Evolutionary conservation across 2,329 filamentous ascomycete genomes (phyloP).

Genomic region (Emergomyces africanus): DNA sequence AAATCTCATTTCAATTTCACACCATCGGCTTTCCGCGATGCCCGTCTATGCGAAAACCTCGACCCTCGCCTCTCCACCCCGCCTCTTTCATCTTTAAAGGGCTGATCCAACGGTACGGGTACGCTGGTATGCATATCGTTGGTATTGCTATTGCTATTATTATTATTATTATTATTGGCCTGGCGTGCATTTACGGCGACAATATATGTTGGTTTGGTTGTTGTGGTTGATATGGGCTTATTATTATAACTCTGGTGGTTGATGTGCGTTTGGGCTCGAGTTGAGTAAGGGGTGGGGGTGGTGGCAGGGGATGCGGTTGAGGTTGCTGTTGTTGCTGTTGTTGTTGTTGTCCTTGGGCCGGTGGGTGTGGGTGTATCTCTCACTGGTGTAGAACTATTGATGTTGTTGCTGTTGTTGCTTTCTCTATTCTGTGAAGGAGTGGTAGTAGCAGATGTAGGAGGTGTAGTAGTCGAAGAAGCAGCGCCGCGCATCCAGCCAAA

Average conservation of each 20-base stretch:
- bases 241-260: too few relatives aligned
- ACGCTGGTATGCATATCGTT: neutral
- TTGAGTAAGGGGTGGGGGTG: neutral
- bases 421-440: neutral
- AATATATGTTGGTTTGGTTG: neutral
- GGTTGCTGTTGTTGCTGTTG: neutral
- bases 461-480: neutral
- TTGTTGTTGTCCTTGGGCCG: neutral
- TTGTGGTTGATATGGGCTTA: neutral
- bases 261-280: neutral
- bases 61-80: neutral
- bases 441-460: neutral
- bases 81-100: neutral
- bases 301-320: neutral
- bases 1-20: too few relatives aligned
- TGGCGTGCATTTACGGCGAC: neutral
- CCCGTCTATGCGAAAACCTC: conserved; percentile 13
- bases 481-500: conserved; percentile 29
- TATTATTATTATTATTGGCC: neutral
- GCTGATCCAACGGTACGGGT: neutral
- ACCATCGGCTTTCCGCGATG: neutral
- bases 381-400: neutral
- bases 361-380: neutral
- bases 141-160: too few relatives aligned
- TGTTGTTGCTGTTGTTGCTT: neutral